Evolutionary conservation across 2,329 filamentous ascomycete genomes (phyloP).

Genomic region (Sphaerulina musiva): DNA sequence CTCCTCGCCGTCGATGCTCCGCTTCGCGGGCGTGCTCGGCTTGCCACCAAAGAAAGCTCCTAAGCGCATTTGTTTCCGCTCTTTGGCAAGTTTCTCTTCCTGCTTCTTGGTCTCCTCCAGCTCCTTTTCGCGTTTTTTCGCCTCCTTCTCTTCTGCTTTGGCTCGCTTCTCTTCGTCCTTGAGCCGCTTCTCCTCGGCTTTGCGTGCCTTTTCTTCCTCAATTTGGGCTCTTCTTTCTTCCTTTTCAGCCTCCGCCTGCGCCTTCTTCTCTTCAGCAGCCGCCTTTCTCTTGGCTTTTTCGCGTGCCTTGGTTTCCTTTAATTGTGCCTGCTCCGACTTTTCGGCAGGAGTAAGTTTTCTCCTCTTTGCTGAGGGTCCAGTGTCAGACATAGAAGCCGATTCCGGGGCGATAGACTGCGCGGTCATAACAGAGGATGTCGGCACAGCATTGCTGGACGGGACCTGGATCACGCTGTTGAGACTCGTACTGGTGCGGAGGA

Average conservation of each 20-base stretch:
- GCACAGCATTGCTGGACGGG: constrained; percentile 14
- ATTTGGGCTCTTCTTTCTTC: constrained; percentile 36
- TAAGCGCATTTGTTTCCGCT: constrained; percentile 34
- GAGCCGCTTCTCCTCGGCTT: constrained; percentile 34
- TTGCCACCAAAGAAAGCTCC: constrained; percentile 41
- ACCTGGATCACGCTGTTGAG: constrained; percentile 31
- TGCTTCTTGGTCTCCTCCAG: constrained; percentile 27
- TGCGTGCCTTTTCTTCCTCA: constrained; percentile 38
- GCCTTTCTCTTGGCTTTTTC: constrained; percentile 31
- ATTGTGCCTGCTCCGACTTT: constrained; percentile 32
- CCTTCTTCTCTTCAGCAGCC: constrained; percentile 29
- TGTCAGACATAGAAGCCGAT: constrained; percentile 8
- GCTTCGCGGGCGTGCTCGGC: constrained; percentile 32
- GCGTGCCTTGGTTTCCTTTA: constrained; percentile 24
- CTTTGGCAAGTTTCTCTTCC: constrained; percentile 30
- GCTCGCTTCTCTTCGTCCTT: constrained; percentile 37
- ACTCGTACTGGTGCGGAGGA: constrained; percentile 28
- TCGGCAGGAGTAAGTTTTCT: constrained; percentile 40
- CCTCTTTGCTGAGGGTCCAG: constrained; percentile 35
- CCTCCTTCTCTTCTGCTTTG: constrained; percentile 37
- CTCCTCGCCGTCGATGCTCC: constrained; percentile 13
- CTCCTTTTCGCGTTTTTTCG: constrained; percentile 39
- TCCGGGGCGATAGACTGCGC: constrained; percentile 3
- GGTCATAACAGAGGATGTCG: constrained; percentile 8
- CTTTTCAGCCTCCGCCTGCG: constrained; percentile 30